Percentiles rank a stretch among this genome's conserved stretches.
phyloP scores from a whole-genome alignment of 495 filamentous ascomycete species.

The Aspergillus hancockii region DNA sequence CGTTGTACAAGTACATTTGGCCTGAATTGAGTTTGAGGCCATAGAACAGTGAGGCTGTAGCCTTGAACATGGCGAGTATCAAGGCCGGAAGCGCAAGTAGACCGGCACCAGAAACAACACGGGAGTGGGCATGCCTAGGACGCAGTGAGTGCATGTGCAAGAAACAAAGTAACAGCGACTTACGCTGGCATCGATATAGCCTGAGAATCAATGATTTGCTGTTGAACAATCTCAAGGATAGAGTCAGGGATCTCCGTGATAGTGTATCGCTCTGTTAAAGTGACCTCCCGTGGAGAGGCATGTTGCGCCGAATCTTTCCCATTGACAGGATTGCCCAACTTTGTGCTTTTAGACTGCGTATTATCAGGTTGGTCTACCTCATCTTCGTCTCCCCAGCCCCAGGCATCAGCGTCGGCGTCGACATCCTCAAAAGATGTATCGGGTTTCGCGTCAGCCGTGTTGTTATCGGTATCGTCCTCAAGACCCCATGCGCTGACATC shows the following conservation, averaged over 20 bases:
- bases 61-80: slow-evolving; percentile 87
- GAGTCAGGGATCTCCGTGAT: slow-evolving; percentile 81
- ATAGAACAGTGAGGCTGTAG: slow-evolving; percentile 82
- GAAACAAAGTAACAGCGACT: slow-evolving; percentile 22
- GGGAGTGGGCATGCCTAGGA: slow-evolving; percentile 44
- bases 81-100: slow-evolving; percentile 82
- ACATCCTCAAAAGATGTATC: slow-evolving; percentile 27
- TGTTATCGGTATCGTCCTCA: slow-evolving; percentile 50
- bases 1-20: slow-evolving; percentile 94
- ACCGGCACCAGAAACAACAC: slow-evolving; percentile 67
- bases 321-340: slow-evolving; percentile 21
- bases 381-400: slow-evolving; percentile 72
- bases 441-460: slow-evolving; percentile 18
- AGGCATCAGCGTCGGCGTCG: slow-evolving; percentile 60
- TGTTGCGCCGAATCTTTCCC: slow-evolving; percentile 17
- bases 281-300: slow-evolving; percentile 59
- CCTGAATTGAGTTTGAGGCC: slow-evolving; percentile 59
- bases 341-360: slow-evolving; percentile 16
- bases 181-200: slow-evolving; percentile 58
- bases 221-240: slow-evolving; percentile 68
- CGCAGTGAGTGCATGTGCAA: slow-evolving; percentile 24
- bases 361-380: slow-evolving; percentile 29
- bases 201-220: slow-evolving; percentile 70
- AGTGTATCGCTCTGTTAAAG: slow-evolving; percentile 81
- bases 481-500: slow-evolving; percentile 67